phyloP scores from a whole-genome alignment of 495 filamentous ascomycete genomes.

The Rostrohypoxylon terebratum region DNA sequence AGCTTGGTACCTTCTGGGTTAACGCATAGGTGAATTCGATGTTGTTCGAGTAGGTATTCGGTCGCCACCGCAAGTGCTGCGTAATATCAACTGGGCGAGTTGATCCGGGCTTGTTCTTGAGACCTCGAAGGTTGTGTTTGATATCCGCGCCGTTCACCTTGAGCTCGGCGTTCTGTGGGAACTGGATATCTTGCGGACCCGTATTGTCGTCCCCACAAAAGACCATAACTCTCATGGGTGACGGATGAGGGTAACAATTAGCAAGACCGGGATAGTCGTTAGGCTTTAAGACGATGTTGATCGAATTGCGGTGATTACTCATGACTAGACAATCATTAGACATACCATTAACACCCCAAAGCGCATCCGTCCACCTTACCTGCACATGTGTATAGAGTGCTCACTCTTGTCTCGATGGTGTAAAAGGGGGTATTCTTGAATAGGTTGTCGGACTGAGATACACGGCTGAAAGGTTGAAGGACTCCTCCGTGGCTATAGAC shows the following conservation, averaged over 20 bases:
- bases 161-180: slow-evolving; percentile 91
- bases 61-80: slow-evolving; percentile 73
- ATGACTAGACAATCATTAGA: slow-evolving; percentile 59
- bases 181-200: slow-evolving; percentile 79
- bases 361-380: slow-evolving; percentile 60
- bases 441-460: slow-evolving; percentile 51
- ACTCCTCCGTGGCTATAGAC: slow-evolving; percentile 6
- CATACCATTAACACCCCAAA: slow-evolving; percentile 17
- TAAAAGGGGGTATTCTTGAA: slow-evolving; percentile 89
- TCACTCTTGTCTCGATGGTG: slow-evolving; percentile 69
- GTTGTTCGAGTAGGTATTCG: slow-evolving; percentile 74
- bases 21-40: slow-evolving; percentile 91
- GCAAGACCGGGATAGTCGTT: slow-evolving; percentile 60
- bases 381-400: slow-evolving; percentile 72
- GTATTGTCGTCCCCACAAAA: slow-evolving; percentile 76
- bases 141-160: slow-evolving; percentile 89
- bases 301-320: slow-evolving; percentile 69
- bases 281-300: slow-evolving; percentile 64
- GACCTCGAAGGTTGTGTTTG: slow-evolving; percentile 87
- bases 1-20: slow-evolving; percentile 75
- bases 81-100: slow-evolving; percentile 94
- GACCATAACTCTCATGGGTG: slow-evolving; percentile 75
- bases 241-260: slow-evolving; percentile 63
- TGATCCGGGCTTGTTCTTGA: slow-evolving; percentile 95
- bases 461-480: slow-evolving; percentile 1